These are phyloP conservation scores for Lolium perenne DNA, from an alignment of 176 grass and related monocot genomes.

Conservation along the genomic window DNA sequence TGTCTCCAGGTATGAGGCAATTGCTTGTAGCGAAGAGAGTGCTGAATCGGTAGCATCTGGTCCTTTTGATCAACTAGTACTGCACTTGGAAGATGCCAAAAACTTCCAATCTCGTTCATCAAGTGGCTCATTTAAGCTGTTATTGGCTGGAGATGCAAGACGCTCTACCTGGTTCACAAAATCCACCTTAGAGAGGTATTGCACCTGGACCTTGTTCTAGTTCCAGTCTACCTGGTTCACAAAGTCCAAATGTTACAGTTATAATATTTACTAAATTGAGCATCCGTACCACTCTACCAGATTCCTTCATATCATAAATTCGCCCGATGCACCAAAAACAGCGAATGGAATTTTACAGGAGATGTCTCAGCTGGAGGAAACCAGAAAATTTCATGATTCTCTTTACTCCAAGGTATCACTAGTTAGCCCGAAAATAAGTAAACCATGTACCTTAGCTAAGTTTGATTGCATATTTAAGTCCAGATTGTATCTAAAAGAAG, in stretches of 20 bases:
- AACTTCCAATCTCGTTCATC: slow-evolving; percentile 57
- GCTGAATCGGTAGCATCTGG: slow-evolving; percentile 72
- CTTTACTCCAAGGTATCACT: slow-evolving; percentile 75
- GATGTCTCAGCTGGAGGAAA: slow-evolving; percentile 94
- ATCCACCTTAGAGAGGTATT: slow-evolving; percentile 71
- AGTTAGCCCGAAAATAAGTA: slow-evolving; percentile 16
- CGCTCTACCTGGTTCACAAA: slow-evolving; percentile 89
- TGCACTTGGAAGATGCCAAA: slow-evolving; percentile 81
- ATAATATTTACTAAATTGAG: slow-evolving; percentile 34
- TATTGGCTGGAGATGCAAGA: slow-evolving; percentile 50
- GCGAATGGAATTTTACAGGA: slow-evolving; percentile 77
- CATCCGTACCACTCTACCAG: slow-evolving; percentile 41
- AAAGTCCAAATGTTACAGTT: slow-evolving; percentile 1
- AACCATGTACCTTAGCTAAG: not conserved
- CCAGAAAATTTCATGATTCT: slow-evolving; percentile 94
- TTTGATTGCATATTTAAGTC: slow-evolving; percentile 20
- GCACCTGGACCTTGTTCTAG: slow-evolving; percentile 18
- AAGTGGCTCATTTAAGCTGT: slow-evolving; percentile 71
- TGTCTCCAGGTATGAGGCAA: slow-evolving; percentile 72
- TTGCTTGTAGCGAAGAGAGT: slow-evolving; percentile 66
- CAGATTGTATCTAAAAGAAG: not conserved
- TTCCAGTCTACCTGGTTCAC: not conserved
- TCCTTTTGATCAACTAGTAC: slow-evolving; percentile 65
- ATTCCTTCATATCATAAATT: slow-evolving; percentile 81
- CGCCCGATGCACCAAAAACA: slow-evolving; percentile 62